These are phyloP conservation scores for Thalassiosira profunda DNA, from an alignment of 108 stramenopile species.

Conservation along the genomic window DNA sequence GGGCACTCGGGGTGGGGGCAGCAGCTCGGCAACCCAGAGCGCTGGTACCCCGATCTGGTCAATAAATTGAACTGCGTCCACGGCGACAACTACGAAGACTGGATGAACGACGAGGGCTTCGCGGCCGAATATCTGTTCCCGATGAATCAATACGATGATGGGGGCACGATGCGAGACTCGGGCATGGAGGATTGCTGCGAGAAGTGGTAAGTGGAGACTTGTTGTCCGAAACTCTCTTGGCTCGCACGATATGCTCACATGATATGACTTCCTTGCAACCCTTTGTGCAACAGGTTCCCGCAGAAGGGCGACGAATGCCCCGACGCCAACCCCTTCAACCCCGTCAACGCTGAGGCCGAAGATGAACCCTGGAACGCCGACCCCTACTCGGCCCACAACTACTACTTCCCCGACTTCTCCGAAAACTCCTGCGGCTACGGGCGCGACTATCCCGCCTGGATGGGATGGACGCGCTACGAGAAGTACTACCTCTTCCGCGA, in stretches of 20 bases:
- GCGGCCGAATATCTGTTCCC: conserved; percentile 2
- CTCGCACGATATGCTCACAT: neutral
- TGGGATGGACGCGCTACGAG: conserved; percentile 17
- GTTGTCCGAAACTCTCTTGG: neutral
- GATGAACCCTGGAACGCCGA: conserved; percentile 9
- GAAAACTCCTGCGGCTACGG: neutral
- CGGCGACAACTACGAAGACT: conserved; percentile 11
- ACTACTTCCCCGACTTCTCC: conserved; percentile 15
- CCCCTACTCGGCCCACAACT: conserved; percentile 23
- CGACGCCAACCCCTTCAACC: neutral
- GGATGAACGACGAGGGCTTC: conserved; percentile 6
- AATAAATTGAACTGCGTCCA: conserved; percentile 15
- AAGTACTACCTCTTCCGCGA: conserved; percentile 33
- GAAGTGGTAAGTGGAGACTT: neutral
- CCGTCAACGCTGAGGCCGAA: conserved; percentile 1
- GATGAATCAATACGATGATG: neutral
- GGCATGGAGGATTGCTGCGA: conserved; percentile 8
- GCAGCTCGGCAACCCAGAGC: neutral
- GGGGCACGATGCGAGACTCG: too few species aligned
- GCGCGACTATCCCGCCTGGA: conserved; percentile 14
- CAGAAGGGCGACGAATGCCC: neutral
- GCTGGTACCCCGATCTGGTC: conserved; percentile 4
- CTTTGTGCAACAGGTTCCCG: neutral
- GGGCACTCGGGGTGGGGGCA: neutral
- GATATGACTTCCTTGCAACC: neutral